A percentile compares a stretch with the other conserved stretches of the same genome.
These are phyloP conservation scores for Ganoderma leucocontextum DNA, from an alignment of 1,284 basidiomycete species.

Conservation along the genomic window DNA sequence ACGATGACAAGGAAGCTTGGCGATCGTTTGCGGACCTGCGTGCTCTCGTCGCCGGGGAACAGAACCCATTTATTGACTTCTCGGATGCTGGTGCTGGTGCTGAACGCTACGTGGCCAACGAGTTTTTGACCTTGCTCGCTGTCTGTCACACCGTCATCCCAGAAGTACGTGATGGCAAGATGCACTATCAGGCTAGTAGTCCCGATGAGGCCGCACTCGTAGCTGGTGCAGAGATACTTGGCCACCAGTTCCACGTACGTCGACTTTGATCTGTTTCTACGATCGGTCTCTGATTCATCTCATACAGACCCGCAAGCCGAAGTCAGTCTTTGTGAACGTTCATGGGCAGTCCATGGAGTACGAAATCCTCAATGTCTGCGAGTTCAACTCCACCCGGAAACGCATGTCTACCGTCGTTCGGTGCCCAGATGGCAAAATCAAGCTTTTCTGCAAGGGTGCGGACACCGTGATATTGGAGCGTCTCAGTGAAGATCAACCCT, in stretches of 20 bases:
- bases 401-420: constrained; percentile 97
- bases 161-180: constrained; percentile 88
- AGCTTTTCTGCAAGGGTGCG: constrained; percentile 96
- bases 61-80: constrained; percentile 65
- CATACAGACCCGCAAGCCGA: constrained; percentile 89
- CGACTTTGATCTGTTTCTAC: neutral
- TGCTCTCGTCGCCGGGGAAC: constrained; percentile 55
- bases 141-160: constrained; percentile 99
- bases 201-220: constrained; percentile 98
- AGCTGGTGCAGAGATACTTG: constrained; percentile 90
- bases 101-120: constrained; percentile 67
- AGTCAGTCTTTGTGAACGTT: constrained; percentile 90
- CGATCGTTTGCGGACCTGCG: constrained; percentile 80
- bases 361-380: constrained; percentile 96
- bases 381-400: constrained; percentile 98
- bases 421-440: constrained; percentile 90
- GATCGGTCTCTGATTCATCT: neutral
- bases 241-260: constrained; percentile 92
- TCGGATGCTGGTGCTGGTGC: constrained; percentile 46
- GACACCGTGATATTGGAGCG: constrained; percentile 97
- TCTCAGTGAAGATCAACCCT: constrained; percentile 82
- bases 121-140: constrained; percentile 92
- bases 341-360: constrained; percentile 81
- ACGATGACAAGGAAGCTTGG: constrained; percentile 77
- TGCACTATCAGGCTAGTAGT: constrained; percentile 94